Percentiles rank a stretch among this genome's conserved stretches.
Evolutionary conservation across 441 rosid genomes (phyloP).

Genomic region (Biscutella laevigata): DNA sequence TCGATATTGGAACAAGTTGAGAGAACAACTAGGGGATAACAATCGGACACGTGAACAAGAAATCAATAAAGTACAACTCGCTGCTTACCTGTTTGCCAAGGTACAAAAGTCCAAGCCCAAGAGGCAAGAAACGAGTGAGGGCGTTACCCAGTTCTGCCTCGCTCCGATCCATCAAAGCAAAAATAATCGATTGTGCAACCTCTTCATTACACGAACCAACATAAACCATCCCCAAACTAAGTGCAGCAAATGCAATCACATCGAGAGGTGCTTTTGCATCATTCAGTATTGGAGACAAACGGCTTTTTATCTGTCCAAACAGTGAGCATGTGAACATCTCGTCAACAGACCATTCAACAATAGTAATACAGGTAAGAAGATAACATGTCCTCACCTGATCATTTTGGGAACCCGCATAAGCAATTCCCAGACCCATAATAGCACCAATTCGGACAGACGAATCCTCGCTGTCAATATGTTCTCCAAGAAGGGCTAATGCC

Average conservation of each 20-base stretch:
- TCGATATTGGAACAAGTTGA: slow-evolving; percentile 13
- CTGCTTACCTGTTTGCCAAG: slow-evolving; percentile 85
- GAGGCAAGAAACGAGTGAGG: slow-evolving; percentile 70
- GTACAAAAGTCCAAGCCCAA: slow-evolving; percentile 86
- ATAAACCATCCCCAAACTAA: slow-evolving; percentile 78
- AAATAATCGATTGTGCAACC: slow-evolving; percentile 78
- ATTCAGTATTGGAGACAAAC: slow-evolving; percentile 54
- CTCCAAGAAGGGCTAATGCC: slow-evolving; percentile 86
- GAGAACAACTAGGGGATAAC: slow-evolving; percentile 13
- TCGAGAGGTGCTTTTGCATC: slow-evolving; percentile 74
- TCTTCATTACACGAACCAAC: slow-evolving; percentile 95
- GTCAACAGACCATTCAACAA: slow-evolving; percentile 3
- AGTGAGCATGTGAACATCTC: slow-evolving; percentile 10
- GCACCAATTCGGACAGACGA: slow-evolving; percentile 78
- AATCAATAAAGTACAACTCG: background rate
- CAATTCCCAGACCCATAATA: slow-evolving; percentile 90
- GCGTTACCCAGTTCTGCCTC: slow-evolving; percentile 78
- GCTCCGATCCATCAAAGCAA: slow-evolving; percentile 71
- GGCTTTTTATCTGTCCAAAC: slow-evolving; percentile 47
- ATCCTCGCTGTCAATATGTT: slow-evolving; percentile 65
- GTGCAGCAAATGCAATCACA: slow-evolving; percentile 78
- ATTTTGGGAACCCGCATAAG: slow-evolving; percentile 92
- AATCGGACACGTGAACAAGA: slow-evolving; percentile 1
- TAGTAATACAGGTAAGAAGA: background rate
- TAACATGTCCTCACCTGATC: slow-evolving; percentile 45